These are phyloP conservation scores for Naegleria gruberi DNA, from an alignment of 208 protist species.

Conservation along the genomic window DNA sequence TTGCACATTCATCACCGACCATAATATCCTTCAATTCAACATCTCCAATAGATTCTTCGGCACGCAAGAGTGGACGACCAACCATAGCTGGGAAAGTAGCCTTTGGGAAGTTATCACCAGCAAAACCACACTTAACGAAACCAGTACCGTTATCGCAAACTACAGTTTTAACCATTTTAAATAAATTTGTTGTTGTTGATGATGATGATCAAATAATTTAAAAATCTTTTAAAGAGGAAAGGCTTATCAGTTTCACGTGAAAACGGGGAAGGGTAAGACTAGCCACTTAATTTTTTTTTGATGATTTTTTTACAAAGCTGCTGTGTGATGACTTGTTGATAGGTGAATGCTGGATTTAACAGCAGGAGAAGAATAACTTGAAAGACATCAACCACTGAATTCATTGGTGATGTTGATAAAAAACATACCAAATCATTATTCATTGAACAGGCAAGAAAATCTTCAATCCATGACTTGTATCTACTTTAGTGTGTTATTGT, in stretches of 20 bases:
- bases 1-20: not conserved
- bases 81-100: constrained; percentile 89
- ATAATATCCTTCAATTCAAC: constrained; percentile 22
- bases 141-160: constrained; percentile 25
- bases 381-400: too few relatives aligned
- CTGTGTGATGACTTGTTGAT: too few relatives aligned
- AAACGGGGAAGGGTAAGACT: not conserved
- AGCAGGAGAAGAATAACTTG: too few relatives aligned
- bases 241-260: not conserved
- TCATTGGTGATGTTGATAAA: too few relatives aligned
- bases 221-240: not conserved
- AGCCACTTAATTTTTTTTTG: not conserved
- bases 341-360: too few relatives aligned
- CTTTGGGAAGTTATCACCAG: constrained; percentile 88
- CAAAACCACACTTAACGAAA: constrained; percentile 94
- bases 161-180: not conserved
- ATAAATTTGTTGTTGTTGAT: not conserved
- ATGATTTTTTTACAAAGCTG: not conserved
- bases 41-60: constrained; percentile 51
- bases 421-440: not conserved
- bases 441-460: not conserved
- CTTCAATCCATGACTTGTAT: too few relatives aligned
- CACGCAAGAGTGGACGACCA: constrained; percentile 79
- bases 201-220: not conserved
- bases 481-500: too few relatives aligned